Conservation (phyloP, 1,284 basidiomycete species). For the Tylopilus sp. region DNA sequence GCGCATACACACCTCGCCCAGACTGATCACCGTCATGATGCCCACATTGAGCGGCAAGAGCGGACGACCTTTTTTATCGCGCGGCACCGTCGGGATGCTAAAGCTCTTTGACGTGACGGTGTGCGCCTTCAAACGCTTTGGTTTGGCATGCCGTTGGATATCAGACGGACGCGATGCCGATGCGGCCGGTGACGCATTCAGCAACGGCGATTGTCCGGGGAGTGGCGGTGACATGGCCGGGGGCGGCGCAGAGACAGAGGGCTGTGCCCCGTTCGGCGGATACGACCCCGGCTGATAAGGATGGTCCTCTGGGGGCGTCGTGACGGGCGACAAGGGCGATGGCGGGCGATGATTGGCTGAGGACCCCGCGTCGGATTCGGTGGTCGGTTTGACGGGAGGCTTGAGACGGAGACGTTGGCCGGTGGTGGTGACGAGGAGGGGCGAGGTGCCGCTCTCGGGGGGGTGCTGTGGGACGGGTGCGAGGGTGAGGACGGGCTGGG, state of each 20-base stretch:
- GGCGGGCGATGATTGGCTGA: conserved; percentile 21
- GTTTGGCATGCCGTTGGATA: conserved; percentile 52
- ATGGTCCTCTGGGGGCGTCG: conserved; percentile 31
- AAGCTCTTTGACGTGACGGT: conserved; percentile 72
- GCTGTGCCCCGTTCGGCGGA: conserved; percentile 23
- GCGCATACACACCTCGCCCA: conserved; percentile 73
- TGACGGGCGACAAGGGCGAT: conserved; percentile 33
- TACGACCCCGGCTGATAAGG: conserved; percentile 26
- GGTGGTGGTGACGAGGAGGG: conserved; percentile 40
- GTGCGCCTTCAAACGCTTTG: conserved; percentile 75
- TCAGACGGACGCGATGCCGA: conserved; percentile 40
- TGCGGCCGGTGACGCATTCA: conserved; percentile 20
- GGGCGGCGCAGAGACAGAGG: conserved; percentile 10
- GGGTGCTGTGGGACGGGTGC: conserved; percentile 23
- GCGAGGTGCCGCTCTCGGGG: conserved; percentile 12
- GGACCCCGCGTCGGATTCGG: conserved; percentile 20
- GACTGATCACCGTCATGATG: conserved; percentile 73
- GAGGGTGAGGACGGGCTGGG: conserved; percentile 27
- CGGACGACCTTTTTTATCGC: conserved; percentile 65
- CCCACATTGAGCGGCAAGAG: conserved; percentile 74
- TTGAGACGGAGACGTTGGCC: conserved; percentile 45
- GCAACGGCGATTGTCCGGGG: conserved; percentile 23
- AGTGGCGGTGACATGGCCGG: conserved; percentile 22
- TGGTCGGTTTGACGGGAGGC: conserved; percentile 32
- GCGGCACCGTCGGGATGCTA: conserved; percentile 71